These are phyloP conservation scores for Pyrenophora teres DNA, from an alignment of 2,329 filamentous ascomycete species.

Conservation along the genomic window DNA sequence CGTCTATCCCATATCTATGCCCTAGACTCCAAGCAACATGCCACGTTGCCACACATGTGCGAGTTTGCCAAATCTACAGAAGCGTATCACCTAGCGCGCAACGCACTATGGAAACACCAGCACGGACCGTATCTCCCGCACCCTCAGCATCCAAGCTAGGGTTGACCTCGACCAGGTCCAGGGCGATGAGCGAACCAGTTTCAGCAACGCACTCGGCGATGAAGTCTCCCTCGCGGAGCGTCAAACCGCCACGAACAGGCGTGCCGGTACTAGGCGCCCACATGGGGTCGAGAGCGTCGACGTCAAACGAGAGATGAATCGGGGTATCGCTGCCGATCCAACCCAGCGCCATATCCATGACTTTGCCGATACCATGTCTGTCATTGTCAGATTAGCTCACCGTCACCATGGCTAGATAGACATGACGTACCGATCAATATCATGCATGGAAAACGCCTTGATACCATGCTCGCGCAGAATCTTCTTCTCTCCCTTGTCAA, in stretches of 20 bases:
- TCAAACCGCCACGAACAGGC: conserved; percentile 89
- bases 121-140: conserved; percentile 83
- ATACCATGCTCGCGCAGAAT: conserved; percentile 87
- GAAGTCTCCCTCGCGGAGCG: conserved; percentile 92
- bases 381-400: background rate
- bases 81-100: conserved; percentile 92
- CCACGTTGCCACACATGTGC: too few relatives aligned
- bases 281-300: conserved; percentile 93
- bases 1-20: too few relatives aligned
- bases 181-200: conserved; percentile 61
- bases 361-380: conserved; percentile 88
- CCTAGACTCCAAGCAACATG: too few relatives aligned
- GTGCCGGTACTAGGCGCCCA: conserved; percentile 97
- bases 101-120: conserved; percentile 87
- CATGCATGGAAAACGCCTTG: conserved; percentile 98
- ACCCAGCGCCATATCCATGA: conserved; percentile 97
- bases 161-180: conserved; percentile 63
- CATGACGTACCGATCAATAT: conserved; percentile 72
- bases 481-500: conserved; percentile 92
- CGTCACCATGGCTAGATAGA: too few relatives aligned
- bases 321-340: conserved; percentile 94
- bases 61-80: conserved; percentile 56
- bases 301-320: conserved; percentile 96
- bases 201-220: conserved; percentile 75
- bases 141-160: conserved; percentile 59